phyloP scores from a whole-genome alignment of 2,329 filamentous ascomycete species.

The Fusarium proliferatum region DNA sequence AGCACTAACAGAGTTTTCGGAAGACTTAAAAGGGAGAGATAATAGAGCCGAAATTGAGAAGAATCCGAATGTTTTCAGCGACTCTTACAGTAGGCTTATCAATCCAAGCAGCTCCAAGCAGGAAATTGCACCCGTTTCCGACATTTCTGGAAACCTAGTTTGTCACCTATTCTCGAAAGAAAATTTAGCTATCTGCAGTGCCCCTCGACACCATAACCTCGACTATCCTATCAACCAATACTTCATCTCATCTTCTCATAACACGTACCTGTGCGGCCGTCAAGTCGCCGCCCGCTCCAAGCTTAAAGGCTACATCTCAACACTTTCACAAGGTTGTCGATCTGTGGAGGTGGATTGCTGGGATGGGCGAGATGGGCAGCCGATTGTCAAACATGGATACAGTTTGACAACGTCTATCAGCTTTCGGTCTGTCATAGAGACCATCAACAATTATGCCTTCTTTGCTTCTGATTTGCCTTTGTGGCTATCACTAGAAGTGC shows the following conservation, averaged over 20 bases:
- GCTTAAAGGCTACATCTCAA: conserved; percentile 9
- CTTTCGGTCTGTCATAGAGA: conserved; percentile 2
- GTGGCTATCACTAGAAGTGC: conserved; percentile 22
- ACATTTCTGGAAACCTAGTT: not conserved
- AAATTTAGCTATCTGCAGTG: not conserved
- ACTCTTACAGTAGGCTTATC: not conserved
- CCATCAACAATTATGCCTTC: conserved; percentile 8
- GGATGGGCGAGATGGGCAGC: conserved; percentile 24
- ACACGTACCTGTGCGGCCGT: conserved; percentile 24
- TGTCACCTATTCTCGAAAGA: not conserved
- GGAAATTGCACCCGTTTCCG: not conserved
- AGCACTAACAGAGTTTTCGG: not conserved
- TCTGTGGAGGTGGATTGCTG: conserved; percentile 26
- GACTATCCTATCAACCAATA: conserved; percentile 23
- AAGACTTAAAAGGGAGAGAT: not conserved
- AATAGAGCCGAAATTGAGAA: rapidly evolving
- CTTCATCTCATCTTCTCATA: conserved; percentile 29
- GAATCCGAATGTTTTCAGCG: rapidly evolving
- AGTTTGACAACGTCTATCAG: conserved; percentile 21
- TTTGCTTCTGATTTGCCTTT: conserved; percentile 11
- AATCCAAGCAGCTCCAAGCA: not conserved
- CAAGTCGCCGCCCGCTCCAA: conserved; percentile 20
- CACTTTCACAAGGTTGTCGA: conserved; percentile 12
- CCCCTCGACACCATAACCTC: rapidly evolving
- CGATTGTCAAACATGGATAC: conserved; percentile 27